Evolutionary conservation across 352 stramenopile genomes (phyloP).

Genomic region (Globisporangium ultimum): DNA sequence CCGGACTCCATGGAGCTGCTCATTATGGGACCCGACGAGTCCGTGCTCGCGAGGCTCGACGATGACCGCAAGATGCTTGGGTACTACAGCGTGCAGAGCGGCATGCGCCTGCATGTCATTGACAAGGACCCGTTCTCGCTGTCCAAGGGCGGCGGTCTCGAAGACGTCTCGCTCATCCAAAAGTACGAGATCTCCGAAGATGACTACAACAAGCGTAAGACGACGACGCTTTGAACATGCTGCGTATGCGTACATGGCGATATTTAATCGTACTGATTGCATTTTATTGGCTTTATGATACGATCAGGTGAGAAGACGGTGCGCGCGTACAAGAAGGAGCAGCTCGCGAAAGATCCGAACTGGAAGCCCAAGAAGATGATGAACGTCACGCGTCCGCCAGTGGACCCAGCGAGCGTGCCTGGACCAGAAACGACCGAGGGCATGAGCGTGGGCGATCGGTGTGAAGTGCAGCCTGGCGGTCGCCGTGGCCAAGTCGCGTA

Average conservation of each 20-base stretch:
- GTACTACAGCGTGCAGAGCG: conserved; percentile 89
- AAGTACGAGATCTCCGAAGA: conserved; percentile 99
- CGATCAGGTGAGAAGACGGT: conserved; percentile 93
- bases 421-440: conserved; percentile 68
- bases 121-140: conserved; percentile 97
- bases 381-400: conserved; percentile 28
- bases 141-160: conserved; percentile 91
- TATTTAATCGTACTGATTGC: background rate
- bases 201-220: conserved; percentile 96
- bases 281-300: background rate
- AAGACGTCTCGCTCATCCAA: conserved; percentile 95
- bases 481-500: conserved; percentile 91
- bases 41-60: conserved; percentile 41
- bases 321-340: conserved; percentile 94
- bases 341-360: conserved; percentile 94
- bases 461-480: conserved; percentile 95
- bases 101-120: conserved; percentile 94
- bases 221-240: background rate
- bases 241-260: too few species aligned
- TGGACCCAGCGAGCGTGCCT: conserved; percentile 37
- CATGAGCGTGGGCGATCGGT: conserved; percentile 93
- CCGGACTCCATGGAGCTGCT: conserved; percentile 85
- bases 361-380: conserved; percentile 91
- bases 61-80: conserved; percentile 87
- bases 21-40: conserved; percentile 53